Conservation (phyloP, 2,329 filamentous ascomycete genomes). For the Fusarium sp. region DNA sequence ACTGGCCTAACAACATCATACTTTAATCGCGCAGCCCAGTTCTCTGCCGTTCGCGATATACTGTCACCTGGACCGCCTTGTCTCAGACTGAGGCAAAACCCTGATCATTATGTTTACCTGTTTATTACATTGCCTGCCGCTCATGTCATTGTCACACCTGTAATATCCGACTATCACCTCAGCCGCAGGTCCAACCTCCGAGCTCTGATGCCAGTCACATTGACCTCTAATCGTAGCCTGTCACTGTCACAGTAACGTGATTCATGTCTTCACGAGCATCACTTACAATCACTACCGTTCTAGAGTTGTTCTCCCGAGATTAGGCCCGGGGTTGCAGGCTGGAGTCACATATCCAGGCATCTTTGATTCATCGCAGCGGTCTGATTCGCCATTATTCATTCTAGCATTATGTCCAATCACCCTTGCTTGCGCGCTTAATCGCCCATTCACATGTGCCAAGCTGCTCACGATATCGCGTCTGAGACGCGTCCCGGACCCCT, state of each 20-base stretch:
- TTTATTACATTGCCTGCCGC: not conserved
- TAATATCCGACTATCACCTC: constrained; percentile 24
- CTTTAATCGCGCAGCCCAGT: not conserved
- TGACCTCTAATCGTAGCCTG: not conserved
- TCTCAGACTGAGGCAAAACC: constrained; percentile 1
- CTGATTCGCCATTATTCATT: constrained; percentile 41
- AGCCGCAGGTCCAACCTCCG: constrained; percentile 22
- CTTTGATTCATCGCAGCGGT: constrained; percentile 5
- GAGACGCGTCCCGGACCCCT: constrained; percentile 30
- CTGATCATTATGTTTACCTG: not conserved
- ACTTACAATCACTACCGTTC: constrained; percentile 21
- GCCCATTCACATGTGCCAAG: constrained; percentile 25
- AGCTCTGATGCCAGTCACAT: constrained; percentile 10
- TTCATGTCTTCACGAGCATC: constrained; percentile 16
- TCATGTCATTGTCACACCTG: constrained; percentile 15
- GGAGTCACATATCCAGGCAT: constrained; percentile 35
- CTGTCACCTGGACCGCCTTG: constrained; percentile 13
- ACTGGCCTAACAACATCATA: constrained; percentile 10
- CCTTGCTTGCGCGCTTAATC: constrained; percentile 45
- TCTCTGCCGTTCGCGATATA: constrained; percentile 4
- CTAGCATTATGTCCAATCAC: constrained; percentile 25
- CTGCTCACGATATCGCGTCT: constrained; percentile 36
- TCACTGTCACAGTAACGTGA: constrained; percentile 30
- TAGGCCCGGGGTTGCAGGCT: constrained; percentile 36
- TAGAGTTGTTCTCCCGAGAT: constrained; percentile 32